Evolutionary conservation across 106 monocot genomes (phyloP), one percentile per base, ranked within the genome.

Genomic region (Dendrobium huoshanense): DNA sequence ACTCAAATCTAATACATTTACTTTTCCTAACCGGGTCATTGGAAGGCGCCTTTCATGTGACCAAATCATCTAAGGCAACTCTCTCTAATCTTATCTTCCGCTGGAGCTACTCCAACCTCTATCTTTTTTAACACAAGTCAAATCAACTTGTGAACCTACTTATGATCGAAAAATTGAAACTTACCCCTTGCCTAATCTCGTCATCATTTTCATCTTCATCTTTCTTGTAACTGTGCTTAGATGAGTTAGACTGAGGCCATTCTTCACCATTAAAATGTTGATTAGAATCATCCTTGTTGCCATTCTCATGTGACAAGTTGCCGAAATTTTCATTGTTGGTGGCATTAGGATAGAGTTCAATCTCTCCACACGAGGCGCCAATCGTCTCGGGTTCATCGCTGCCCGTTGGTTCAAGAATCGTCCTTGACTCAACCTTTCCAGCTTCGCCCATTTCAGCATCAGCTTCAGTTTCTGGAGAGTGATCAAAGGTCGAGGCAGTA

Each of bases 401-500:
- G 37, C 37, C 37, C 37, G 37, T 37, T 37, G 37, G 37, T 24
- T 87, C 81, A 73, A 79, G 55, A 10, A n/a, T 82, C n/a, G 80
- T 45, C 10, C 77, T 22, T 18, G 54, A 79, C 29, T 79, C 85
- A 4, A 81, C 85, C 15, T 75, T 70, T 68, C 83, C 85, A 61
- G 65, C 51, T 72, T 87, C 87, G 8, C 11, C 76, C 27, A 25
- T 41, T 49, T 90, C 86, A 13, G 51, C 83, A 85, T 84, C 81
- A 2, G 68, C 75, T 80, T 83, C 74, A 43, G 73, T 37, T 65
- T 87, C 91, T 10, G 51, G 82, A 17, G 90, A 87, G 54, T 80
- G 87, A n/a, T 81, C 83, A 84, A 77, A 55, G 72, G 86, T 94
- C 54, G 89, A 89, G 25, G 85, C 82, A 45, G 79, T 83, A 84